A percentile compares a stretch with the other conserved stretches of the same genome.
These are phyloP conservation scores for Debaryomyces sp. DNA, from an alignment of 1,139 yeast species.

Conservation along the genomic window DNA sequence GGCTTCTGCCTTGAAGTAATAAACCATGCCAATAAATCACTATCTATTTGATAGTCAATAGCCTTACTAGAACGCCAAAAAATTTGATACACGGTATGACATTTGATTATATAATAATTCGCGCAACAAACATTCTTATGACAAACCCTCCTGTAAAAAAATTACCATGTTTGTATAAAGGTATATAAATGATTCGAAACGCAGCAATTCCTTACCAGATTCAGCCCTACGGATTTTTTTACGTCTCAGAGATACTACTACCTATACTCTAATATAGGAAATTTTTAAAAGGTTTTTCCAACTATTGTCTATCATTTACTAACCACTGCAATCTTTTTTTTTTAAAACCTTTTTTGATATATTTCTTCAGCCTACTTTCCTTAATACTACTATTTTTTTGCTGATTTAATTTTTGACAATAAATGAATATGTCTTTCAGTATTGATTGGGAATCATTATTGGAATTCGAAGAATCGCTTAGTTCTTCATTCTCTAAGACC, in stretches of 20 bases:
- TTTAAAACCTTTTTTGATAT: neutral
- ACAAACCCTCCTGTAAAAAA: constrained; percentile 5
- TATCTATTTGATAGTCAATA: neutral
- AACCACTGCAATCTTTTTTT: neutral
- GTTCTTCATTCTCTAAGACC: constrained; percentile 21
- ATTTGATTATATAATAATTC: constrained; percentile 4
- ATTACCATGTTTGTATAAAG: constrained; percentile 12
- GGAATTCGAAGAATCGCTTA: constrained; percentile 47
- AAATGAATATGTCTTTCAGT: neutral
- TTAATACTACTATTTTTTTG: neutral
- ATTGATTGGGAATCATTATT: constrained; percentile 39
- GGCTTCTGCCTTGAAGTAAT: constrained; percentile 54
- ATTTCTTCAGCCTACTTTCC: neutral
- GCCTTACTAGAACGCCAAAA: neutral
- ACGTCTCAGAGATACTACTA: neutral
- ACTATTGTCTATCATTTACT: constrained; percentile 6
- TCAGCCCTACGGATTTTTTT: neutral
- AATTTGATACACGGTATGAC: neutral
- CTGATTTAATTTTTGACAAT: neutral
- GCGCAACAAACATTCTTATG: constrained; percentile 6
- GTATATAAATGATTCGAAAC: constrained; percentile 3
- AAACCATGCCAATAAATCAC: constrained; percentile 48
- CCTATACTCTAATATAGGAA: neutral
- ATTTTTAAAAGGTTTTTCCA: neutral
- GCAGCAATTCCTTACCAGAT: constrained; percentile 1